These are phyloP conservation scores for Pachyrhizus erosus DNA, from an alignment of 306 rosid genomes.

Conservation along the genomic window DNA sequence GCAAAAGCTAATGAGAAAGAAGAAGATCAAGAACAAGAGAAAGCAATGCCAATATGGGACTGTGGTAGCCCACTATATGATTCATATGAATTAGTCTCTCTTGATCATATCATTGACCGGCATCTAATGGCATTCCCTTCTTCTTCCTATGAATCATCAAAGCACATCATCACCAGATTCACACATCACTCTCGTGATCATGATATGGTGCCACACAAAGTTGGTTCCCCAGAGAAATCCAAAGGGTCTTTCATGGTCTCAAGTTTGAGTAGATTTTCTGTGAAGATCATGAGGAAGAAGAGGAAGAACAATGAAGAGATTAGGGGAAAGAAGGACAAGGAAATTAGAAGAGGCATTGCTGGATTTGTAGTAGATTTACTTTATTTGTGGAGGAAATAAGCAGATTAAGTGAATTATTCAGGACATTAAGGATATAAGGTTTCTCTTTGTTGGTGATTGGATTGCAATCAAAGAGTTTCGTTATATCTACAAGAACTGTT, in stretches of 20 bases:
- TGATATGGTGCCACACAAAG: background rate
- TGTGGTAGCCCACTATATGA: constrained; percentile 84
- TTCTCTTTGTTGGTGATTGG: background rate
- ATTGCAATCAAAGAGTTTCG: background rate
- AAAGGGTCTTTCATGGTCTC: constrained; percentile 28
- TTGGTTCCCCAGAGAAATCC: constrained; percentile 24
- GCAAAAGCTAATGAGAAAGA: constrained; percentile 18
- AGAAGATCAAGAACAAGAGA: constrained; percentile 17
- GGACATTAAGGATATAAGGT: background rate
- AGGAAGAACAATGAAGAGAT: constrained; percentile 11
- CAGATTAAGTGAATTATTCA: background rate
- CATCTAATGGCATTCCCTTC: constrained; percentile 63
- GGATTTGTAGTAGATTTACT: constrained; percentile 12
- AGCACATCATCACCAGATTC: constrained; percentile 38
- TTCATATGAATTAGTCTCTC: constrained; percentile 62
- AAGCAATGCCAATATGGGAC: constrained; percentile 61
- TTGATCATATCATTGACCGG: constrained; percentile 61
- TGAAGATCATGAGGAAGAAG: constrained; percentile 15
- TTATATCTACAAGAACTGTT: background rate
- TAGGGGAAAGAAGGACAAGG: constrained; percentile 21
- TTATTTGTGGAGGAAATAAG: constrained; percentile 30
- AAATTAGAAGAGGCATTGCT: background rate
- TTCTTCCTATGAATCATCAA: constrained; percentile 48
- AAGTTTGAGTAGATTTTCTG: background rate
- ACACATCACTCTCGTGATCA: constrained; percentile 7